Evolutionary conservation across 2,329 filamentous ascomycete genomes (phyloP).

Genomic region (Calonectria fujianensis): DNA sequence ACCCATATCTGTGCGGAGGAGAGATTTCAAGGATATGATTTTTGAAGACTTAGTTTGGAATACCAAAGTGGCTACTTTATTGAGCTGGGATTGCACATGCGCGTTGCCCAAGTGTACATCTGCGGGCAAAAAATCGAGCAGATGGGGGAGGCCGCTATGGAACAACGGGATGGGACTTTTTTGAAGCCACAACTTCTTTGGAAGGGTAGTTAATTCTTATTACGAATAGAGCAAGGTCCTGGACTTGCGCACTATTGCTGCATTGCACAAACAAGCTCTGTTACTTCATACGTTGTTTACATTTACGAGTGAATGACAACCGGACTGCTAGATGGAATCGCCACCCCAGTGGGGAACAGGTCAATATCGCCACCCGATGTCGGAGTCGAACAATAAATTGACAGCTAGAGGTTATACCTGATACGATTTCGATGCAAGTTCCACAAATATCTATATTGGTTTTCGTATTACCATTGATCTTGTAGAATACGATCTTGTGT

Average conservation of each 20-base stretch:
- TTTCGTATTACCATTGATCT: neutral
- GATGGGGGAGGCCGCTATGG: conserved; percentile 35
- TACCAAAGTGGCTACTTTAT: conserved; percentile 29
- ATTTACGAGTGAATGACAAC: neutral
- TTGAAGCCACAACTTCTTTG: conserved; percentile 36
- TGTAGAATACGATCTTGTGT: neutral
- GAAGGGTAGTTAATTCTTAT: conserved; percentile 18
- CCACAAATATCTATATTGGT: neutral
- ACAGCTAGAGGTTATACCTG: neutral
- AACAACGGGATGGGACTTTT: conserved; percentile 38
- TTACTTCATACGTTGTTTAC: neutral
- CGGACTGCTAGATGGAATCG: neutral
- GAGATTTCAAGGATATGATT: conserved; percentile 26
- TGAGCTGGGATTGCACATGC: conserved; percentile 22
- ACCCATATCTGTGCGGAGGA: conserved; percentile 14
- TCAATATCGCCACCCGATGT: conserved; percentile 9
- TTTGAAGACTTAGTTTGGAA: conserved; percentile 36
- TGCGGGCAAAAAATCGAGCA: conserved; percentile 36
- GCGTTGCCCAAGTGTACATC: conserved; percentile 39
- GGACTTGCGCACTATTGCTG: conserved; percentile 24
- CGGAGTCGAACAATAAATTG: neutral
- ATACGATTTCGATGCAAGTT: neutral
- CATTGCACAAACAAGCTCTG: conserved; percentile 8
- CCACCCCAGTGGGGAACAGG: neutral
- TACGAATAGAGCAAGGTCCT: conserved; percentile 31